Evolutionary conservation across 2,329 filamentous ascomycete genomes (phyloP).

Genomic region (Thermothelomyces thermophilus): DNA sequence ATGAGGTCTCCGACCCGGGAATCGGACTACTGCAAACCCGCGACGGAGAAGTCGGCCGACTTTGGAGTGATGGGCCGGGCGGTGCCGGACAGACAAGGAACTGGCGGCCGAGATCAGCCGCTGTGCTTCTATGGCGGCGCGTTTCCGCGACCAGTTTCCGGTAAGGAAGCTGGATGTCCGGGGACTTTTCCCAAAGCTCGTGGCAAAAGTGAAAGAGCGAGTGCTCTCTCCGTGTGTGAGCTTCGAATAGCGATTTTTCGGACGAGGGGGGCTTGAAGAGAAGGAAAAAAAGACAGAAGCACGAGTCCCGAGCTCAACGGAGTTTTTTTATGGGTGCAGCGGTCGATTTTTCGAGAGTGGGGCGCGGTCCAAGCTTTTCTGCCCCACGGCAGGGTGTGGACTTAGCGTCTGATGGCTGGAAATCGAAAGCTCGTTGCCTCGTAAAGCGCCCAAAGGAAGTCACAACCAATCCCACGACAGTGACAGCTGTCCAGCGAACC

Average conservation of each 20-base stretch:
- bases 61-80: conserved; percentile 26
- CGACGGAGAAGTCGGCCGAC: conserved; percentile 26
- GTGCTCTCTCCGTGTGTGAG: conserved; percentile 73
- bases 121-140: conserved; percentile 99
- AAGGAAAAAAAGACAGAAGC: conserved; percentile 32
- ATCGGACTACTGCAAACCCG: conserved; percentile 17
- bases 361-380: not conserved
- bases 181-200: conserved; percentile 99
- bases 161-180: conserved; percentile 59
- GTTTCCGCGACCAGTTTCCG: conserved; percentile 70
- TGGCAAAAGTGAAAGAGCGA: conserved; percentile 29
- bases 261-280: conserved; percentile 72
- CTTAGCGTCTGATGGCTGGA: not conserved
- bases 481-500: not conserved
- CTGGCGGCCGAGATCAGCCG: conserved; percentile 70
- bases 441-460: not conserved
- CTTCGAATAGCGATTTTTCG: conserved; percentile 99
- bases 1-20: conserved; percentile 42
- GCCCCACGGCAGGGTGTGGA: not conserved
- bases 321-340: conserved; percentile 9
- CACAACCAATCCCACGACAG: not conserved
- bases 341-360: conserved; percentile 11
- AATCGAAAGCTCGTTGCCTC: not conserved
- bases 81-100: conserved; percentile 35
- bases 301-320: conserved; percentile 6